Evolutionary conservation across 768 basidiomycete genomes (phyloP).

Genomic region (Leccinum imitatum): DNA sequence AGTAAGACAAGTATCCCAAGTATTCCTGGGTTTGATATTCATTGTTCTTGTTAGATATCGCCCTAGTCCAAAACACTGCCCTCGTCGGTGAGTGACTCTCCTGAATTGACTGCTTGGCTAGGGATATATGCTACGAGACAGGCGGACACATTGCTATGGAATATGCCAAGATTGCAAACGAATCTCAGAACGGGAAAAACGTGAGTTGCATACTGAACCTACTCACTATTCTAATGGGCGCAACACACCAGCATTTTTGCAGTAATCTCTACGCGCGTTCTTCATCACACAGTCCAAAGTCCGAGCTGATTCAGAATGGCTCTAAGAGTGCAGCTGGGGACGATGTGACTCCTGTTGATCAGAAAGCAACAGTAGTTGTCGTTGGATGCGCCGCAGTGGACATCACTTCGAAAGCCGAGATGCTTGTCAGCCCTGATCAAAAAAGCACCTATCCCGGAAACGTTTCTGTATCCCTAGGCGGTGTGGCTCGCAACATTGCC

Average conservation of each 20-base stretch:
- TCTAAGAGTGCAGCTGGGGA: background rate
- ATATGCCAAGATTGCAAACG: conserved; percentile 55
- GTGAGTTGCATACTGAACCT: conserved; percentile 13
- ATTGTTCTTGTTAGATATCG: conserved; percentile 59
- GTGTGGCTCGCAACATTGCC: conserved; percentile 94
- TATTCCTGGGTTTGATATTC: background rate
- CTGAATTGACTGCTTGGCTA: conserved; percentile 1
- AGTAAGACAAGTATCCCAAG: conserved; percentile 44
- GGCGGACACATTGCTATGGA: conserved; percentile 79
- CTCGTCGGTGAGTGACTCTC: conserved; percentile 58
- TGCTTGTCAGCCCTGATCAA: conserved; percentile 34
- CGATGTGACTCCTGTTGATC: conserved; percentile 6
- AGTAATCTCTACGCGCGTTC: background rate
- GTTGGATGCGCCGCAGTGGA: conserved; percentile 91
- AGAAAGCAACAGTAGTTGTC: conserved; percentile 56
- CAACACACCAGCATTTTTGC: conserved; percentile 14
- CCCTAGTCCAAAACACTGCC: conserved; percentile 87
- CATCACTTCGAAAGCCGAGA: conserved; percentile 61
- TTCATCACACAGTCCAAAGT: background rate
- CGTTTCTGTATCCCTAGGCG: conserved; percentile 74
- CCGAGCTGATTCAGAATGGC: background rate
- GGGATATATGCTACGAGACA: conserved; percentile 27
- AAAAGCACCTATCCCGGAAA: conserved; percentile 81
- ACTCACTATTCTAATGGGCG: background rate
- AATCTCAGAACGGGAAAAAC: conserved; percentile 15